These are phyloP conservation scores for Leishmania amazonensis DNA, from an alignment of 208 protist species.

Conservation along the genomic window DNA sequence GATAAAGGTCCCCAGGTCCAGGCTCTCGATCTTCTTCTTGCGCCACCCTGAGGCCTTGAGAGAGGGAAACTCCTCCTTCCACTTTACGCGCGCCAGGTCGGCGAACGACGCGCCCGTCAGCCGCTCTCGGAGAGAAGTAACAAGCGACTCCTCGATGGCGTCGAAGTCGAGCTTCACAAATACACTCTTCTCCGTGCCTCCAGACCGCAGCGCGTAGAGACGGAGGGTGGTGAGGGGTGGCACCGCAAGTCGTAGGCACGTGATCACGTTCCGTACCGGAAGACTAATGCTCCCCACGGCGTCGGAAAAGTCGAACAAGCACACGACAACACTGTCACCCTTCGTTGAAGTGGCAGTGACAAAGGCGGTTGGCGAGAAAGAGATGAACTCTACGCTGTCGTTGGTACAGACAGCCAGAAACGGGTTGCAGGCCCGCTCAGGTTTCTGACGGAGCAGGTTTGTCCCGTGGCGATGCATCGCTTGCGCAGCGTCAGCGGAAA, in stretches of 20 bases:
- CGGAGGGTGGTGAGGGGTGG: constrained; percentile 38
- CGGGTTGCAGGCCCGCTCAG: constrained; percentile 43
- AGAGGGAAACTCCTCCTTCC: constrained; percentile 23
- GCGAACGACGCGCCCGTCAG: neutral
- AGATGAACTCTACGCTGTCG: constrained; percentile 20
- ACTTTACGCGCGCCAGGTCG: constrained; percentile 10
- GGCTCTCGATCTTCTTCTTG: constrained; percentile 34
- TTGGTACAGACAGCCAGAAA: constrained; percentile 33
- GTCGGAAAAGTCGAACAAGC: constrained; percentile 47
- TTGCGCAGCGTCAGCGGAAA: constrained; percentile 21
- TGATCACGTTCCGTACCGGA: constrained; percentile 61
- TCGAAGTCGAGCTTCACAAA: constrained; percentile 47
- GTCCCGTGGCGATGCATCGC: constrained; percentile 35
- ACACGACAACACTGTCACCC: constrained; percentile 23
- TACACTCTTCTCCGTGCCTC: constrained; percentile 35
- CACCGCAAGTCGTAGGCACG: constrained; percentile 48
- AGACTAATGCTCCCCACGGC: constrained; percentile 36
- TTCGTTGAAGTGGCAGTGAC: neutral
- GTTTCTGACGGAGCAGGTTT: constrained; percentile 25
- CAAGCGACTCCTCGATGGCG: constrained; percentile 21
- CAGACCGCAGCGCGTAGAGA: constrained; percentile 55
- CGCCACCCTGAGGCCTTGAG: constrained; percentile 49
- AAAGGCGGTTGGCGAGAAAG: constrained; percentile 28
- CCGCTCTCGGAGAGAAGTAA: constrained; percentile 8
- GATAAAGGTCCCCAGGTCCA: constrained; percentile 87